Evolutionary conservation across 2,329 filamentous ascomycete genomes (phyloP).

Genomic region (Amphichorda felina): DNA sequence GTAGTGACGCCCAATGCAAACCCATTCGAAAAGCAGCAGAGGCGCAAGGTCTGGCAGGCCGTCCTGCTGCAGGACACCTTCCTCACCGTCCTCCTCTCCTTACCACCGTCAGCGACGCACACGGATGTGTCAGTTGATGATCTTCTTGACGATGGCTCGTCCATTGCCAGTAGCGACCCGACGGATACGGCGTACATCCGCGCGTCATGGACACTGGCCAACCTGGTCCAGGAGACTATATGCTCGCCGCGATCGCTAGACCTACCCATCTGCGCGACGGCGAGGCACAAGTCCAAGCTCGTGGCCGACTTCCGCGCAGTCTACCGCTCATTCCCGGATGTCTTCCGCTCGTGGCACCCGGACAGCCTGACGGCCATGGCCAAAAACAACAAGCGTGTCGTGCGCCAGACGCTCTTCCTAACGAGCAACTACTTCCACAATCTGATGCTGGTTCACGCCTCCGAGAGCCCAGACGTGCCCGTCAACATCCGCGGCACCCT

Average conservation of each 20-base stretch:
- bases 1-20: slow-evolving; percentile 51
- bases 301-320: slow-evolving; percentile 59
- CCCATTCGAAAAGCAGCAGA: slow-evolving; percentile 63
- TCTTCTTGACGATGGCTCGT: slow-evolving; percentile 49
- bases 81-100: slow-evolving; percentile 62
- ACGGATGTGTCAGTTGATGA: slow-evolving; percentile 70
- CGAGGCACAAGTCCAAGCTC: slow-evolving; percentile 57
- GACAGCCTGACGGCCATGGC: slow-evolving; percentile 46
- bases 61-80: slow-evolving; percentile 75
- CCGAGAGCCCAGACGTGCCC: slow-evolving; percentile 51
- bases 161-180: slow-evolving; percentile 46
- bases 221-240: slow-evolving; percentile 65
- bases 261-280: slow-evolving; percentile 57
- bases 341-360: slow-evolving; percentile 57
- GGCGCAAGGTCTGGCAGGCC: slow-evolving; percentile 73
- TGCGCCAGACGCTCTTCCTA: slow-evolving; percentile 65
- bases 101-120: slow-evolving; percentile 68
- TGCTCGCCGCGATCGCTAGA: slow-evolving; percentile 65
- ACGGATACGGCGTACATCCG: slow-evolving; percentile 61
- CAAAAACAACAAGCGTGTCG: slow-evolving; percentile 48
- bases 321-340: slow-evolving; percentile 59
- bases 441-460: slow-evolving; percentile 66
- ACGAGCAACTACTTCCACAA: slow-evolving; percentile 79
- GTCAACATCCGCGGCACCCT: slow-evolving; percentile 58
- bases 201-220: slow-evolving; percentile 68